phyloP scores from a whole-genome alignment of 805 yeast genomes.

The Hanseniaspora jakobsenii region DNA sequence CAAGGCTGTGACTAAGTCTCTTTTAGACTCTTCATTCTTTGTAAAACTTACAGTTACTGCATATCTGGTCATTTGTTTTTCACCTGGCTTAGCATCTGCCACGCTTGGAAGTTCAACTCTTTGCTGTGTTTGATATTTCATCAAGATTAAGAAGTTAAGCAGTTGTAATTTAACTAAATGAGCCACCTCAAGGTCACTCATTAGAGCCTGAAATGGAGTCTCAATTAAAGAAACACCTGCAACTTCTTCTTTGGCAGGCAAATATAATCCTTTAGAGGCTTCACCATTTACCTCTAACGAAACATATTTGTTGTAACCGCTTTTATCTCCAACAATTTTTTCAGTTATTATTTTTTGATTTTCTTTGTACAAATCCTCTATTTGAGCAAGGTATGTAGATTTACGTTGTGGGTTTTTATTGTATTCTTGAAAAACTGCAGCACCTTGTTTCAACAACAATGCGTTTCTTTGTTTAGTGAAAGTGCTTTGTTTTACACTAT shows the following conservation, averaged over 20 bases:
- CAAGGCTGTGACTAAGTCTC: background rate
- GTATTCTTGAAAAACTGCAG: background rate
- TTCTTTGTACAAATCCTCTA: slow-evolving; percentile 3
- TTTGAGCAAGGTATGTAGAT: background rate
- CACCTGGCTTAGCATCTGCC: background rate
- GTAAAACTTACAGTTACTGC: slow-evolving; percentile 1
- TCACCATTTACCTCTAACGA: background rate
- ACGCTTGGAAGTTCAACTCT: slow-evolving; percentile 2
- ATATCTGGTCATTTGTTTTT: background rate
- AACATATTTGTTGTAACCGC: slow-evolving; percentile 4
- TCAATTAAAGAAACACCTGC: slow-evolving; percentile 9
- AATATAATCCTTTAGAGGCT: slow-evolving; percentile 1
- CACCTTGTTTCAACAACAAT: background rate
- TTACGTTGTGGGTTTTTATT: slow-evolving; percentile 7
- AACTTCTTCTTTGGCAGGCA: background rate
- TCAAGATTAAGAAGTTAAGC: slow-evolving; percentile 1
- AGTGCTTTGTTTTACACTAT: background rate
- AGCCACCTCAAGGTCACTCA: slow-evolving; percentile 6
- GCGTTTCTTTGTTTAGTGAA: background rate
- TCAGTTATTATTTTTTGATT: slow-evolving; percentile 3
- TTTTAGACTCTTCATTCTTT: slow-evolving; percentile 4
- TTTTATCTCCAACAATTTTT: slow-evolving; percentile 5
- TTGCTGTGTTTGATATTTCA: slow-evolving; percentile 3
- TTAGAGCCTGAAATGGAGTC: slow-evolving; percentile 9
- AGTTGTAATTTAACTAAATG: slow-evolving; percentile 3